Base-by-base conservation (phyloP, 345 rosid species). In the Ceriops decandra region DNA sequence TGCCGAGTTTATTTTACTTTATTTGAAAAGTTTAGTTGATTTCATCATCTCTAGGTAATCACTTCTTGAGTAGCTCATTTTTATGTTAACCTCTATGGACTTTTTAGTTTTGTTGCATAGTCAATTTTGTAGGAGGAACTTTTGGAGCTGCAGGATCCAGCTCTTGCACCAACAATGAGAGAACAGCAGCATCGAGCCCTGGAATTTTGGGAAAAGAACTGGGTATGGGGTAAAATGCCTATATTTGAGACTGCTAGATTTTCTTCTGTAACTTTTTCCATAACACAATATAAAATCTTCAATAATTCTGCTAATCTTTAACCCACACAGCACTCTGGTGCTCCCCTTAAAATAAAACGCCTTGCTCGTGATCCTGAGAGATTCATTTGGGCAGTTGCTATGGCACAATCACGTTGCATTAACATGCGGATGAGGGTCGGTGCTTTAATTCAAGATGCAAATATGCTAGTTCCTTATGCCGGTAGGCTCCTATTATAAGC, bases 401-500 rank as follows among this genome's bases (percentile, higher is more conserved):
- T 93, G 28, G 98, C 89, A n/a, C 93, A 93, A 64, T 83, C 97
- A 72, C 85, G 96, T 53, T 82, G 95, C 79, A 80, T 93, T 57
- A 82, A 82, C 82, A 83, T 91, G 91, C 85, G 85, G 78, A 73
- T 90, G 66, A 91, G 98, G 77, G 71, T 89, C 15, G 97, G 92
- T 53, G 95, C 97, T 49, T 83, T 93, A 52, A 77, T 83, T 75
- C 98, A 91, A 85, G 91, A 93, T 70, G 73, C 90, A 70, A 87
- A 93, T 69, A 91, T 93, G 98, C 67, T 93, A 71, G 77, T 93
- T 73, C 96, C 98, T 75, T 93, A 93, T 84, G 95, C 95, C 74
- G 98, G 97, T 93, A 72, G 79, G 75, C 21, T 67, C 62, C 32
- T 59, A 42, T 65, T 3, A 13, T 42, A 13, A 42, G 49, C 13